Base-by-base conservation (phyloP, 2,329 filamentous ascomycete genomes). In the Colletotrichum nymphaeae region DNA sequence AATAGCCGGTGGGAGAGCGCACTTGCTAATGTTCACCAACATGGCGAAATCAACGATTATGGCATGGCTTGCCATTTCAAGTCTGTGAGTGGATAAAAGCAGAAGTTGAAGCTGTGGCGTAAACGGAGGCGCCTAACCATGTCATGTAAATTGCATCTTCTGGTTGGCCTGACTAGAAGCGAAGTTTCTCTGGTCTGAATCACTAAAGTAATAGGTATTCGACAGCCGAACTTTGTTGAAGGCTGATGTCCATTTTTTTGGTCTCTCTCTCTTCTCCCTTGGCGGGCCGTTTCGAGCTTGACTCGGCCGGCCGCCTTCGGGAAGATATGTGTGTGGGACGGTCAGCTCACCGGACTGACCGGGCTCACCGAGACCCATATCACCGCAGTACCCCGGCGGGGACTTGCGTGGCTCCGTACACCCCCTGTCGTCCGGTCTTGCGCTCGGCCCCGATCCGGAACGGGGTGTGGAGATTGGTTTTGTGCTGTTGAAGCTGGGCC, bases 401-500 rank as follows among this genome's bases (percentile, higher is more conserved):
- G 62, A 37, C 60, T 22, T 72, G 56, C 69, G 32, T 72, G 64
- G 57, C 64, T 64, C 70, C 66, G 59, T 69, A 63, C 59, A 69
- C 66, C 67, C 63, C 71, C 37, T 70, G 62, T 63, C 71, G 56
- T 57, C 67, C 71, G 71, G 67, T 63, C 58, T 49, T 73, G 67
- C 71, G 30, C 63, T 71, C 67, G 67, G 67, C 71, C 71, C 71
- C 35, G 62, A 55, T 14, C 56, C 71, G 57, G 49, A 49, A 71
- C 56, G 56, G 60, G 56, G 32, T 64, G 56, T 56, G 46, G 67
- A 65, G 63, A 66, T 66, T 19, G 42, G 52, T 32, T 49, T 57
- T 28, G 55, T 42, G 74, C 74, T 75, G 74, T 75, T 75, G 74
- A 75, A 75, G 74, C 74, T 64, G 63, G 67, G 58, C 67, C 69